Conservation (phyloP, 2,329 filamentous ascomycete genomes). For the Coleophoma crateriformis region DNA sequence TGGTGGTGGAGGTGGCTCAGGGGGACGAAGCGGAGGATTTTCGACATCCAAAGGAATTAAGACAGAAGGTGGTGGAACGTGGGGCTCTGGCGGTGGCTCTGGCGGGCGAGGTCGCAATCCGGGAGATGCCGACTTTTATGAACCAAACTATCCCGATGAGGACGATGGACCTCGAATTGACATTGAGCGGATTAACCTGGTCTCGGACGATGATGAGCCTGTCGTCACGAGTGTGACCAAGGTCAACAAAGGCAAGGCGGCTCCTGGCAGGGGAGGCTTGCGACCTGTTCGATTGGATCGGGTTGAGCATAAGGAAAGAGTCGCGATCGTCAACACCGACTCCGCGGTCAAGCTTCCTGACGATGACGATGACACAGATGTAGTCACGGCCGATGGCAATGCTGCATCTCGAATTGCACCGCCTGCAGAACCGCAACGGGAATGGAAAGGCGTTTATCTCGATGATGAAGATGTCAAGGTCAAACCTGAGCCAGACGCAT, state of each 20-base stretch:
- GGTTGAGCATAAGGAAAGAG: constrained; percentile 23
- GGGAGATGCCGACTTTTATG: constrained; percentile 1
- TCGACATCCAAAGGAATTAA: not conserved
- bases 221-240: constrained; percentile 4
- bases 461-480: constrained; percentile 8
- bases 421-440: not conserved
- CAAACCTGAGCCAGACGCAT: not conserved
- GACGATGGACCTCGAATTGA: constrained; percentile 18
- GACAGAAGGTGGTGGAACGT: not conserved
- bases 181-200: constrained; percentile 22
- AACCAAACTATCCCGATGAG: constrained; percentile 23
- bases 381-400: not conserved
- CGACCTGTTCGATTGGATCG: constrained; percentile 23
- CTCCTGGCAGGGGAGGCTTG: constrained; percentile 8
- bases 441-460: not conserved
- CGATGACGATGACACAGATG: constrained; percentile 1
- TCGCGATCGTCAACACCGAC: constrained; percentile 21
- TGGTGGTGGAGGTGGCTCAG: constrained; percentile 1
- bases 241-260: constrained; percentile 6
- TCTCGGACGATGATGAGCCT: constrained; percentile 13
- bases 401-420: not conserved
- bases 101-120: not conserved
- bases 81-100: not conserved
- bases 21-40: constrained; percentile 5
- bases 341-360: not conserved